phyloP scores from a whole-genome alignment of 371 early-diverging fungal species.

The Nematocida ausubeli region DNA sequence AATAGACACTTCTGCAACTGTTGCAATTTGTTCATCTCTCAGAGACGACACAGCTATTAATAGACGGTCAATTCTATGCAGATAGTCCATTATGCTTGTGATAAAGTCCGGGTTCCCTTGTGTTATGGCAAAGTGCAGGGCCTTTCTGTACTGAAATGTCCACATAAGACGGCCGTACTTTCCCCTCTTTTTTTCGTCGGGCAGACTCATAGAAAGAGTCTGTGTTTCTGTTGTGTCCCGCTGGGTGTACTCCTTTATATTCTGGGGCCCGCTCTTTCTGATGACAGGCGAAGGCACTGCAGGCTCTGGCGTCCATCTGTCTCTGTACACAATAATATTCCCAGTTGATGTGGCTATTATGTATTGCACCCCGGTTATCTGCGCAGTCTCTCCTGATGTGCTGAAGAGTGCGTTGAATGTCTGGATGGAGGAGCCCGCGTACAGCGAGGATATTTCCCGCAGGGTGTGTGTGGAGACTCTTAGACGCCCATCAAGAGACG shows the following conservation, averaged over 20 bases:
- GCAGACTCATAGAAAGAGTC: background rate
- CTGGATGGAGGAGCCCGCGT: constrained; percentile 21
- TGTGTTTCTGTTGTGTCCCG: constrained; percentile 10
- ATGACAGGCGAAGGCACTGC: background rate
- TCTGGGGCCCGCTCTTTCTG: background rate
- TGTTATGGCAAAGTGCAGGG: background rate
- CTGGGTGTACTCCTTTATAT: background rate
- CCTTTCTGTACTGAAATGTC: constrained; percentile 45
- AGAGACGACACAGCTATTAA: background rate
- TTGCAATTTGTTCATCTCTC: constrained; percentile 22
- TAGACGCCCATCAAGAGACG: constrained; percentile 40
- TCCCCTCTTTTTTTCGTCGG: background rate
- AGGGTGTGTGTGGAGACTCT: constrained; percentile 31
- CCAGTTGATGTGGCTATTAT: constrained; percentile 27
- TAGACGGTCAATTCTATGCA: constrained; percentile 6
- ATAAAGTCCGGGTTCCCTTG: background rate
- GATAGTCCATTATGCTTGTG: constrained; percentile 26
- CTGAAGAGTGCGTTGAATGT: constrained; percentile 21
- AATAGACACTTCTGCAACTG: constrained; percentile 4
- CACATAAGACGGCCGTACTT: constrained; percentile 22
- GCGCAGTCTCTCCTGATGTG: background rate
- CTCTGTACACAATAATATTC: constrained; percentile 33
- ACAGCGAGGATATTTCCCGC: constrained; percentile 30
- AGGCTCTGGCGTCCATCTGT: constrained; percentile 42
- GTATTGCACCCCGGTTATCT: constrained; percentile 15